Evolutionary conservation across 164 flowering plant species (phyloP).

Genomic region (Annona cherimola): DNA sequence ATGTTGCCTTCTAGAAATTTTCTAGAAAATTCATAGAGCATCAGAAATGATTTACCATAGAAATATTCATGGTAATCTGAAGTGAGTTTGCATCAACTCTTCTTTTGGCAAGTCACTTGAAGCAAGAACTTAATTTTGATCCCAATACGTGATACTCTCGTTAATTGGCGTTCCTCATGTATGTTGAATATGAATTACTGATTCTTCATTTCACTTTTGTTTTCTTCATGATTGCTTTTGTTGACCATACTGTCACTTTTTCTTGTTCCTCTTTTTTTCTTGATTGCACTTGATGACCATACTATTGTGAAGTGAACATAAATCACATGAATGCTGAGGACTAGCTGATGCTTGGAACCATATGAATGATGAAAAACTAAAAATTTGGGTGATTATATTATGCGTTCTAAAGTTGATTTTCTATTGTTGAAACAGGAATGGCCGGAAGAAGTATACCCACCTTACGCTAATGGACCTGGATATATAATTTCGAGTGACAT

Average conservation of each 20-base stretch:
- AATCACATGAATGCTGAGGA: neutral
- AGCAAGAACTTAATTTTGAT: too few species aligned
- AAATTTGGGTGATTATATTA: too few species aligned
- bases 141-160: too few species aligned
- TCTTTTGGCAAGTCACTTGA: too few species aligned
- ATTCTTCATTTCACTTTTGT: neutral
- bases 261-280: too few species aligned
- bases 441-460: constrained; percentile 91
- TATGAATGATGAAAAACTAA: neutral
- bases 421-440: constrained; percentile 60
- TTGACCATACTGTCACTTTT: too few species aligned
- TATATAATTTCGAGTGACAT: constrained; percentile 76
- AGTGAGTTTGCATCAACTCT: too few species aligned
- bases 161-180: neutral
- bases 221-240: neutral
- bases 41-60: too few species aligned
- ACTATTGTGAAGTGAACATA: neutral
- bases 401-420: neutral
- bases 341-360: neutral
- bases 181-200: neutral
- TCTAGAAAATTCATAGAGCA: neutral
- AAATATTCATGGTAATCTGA: too few species aligned
- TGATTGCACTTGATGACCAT: neutral
- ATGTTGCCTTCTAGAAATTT: neutral
- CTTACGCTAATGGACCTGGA: constrained; percentile 96